These are phyloP conservation scores for Candida silvicultrix DNA, from an alignment of 805 yeast species.

Conservation along the genomic window DNA sequence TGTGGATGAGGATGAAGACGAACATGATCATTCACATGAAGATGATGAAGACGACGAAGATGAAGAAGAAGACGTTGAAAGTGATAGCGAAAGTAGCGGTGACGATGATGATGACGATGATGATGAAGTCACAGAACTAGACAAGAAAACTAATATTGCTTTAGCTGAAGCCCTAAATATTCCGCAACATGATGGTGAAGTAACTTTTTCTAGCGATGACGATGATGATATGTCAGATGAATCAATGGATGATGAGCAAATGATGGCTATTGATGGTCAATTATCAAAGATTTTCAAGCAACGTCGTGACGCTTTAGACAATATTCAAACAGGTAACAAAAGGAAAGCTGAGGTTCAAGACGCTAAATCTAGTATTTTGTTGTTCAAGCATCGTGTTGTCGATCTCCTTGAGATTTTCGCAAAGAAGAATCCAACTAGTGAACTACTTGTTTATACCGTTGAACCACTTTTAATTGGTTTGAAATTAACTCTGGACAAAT, in stretches of 20 bases:
- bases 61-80: constrained; percentile 29
- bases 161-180: constrained; percentile 69
- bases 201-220: constrained; percentile 35
- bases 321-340: constrained; percentile 52
- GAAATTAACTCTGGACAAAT: constrained; percentile 59
- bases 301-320: constrained; percentile 59
- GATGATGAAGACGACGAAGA: constrained; percentile 29
- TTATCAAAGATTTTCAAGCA: constrained; percentile 79
- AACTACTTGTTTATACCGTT: constrained; percentile 37
- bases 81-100: constrained; percentile 26
- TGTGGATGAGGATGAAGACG: constrained; percentile 41
- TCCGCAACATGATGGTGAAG: constrained; percentile 39
- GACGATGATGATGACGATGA: constrained; percentile 30
- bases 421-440: constrained; percentile 25
- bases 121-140: constrained; percentile 33
- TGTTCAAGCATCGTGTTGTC: constrained; percentile 71
- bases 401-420: constrained; percentile 68
- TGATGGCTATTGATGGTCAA: constrained; percentile 90
- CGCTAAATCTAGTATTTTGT: constrained; percentile 73
- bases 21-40: constrained; percentile 30
- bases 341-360: constrained; percentile 68
- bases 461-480: constrained; percentile 56
- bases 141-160: constrained; percentile 51
- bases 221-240: constrained; percentile 61
- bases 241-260: constrained; percentile 92